phyloP scores from a whole-genome alignment of 306 rosid genomes.

The Cyclanthera cordifolia region DNA sequence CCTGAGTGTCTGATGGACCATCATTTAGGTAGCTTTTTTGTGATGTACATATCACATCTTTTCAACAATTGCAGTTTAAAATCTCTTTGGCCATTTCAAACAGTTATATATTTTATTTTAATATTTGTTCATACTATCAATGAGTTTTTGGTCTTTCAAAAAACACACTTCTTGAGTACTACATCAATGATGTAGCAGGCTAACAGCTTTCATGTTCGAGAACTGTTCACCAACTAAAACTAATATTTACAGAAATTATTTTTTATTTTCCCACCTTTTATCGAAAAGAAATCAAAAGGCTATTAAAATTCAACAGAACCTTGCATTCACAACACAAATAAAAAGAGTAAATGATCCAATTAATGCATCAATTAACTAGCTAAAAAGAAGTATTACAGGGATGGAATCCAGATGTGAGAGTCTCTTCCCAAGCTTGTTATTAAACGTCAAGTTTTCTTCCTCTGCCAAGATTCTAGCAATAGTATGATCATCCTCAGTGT shows the following conservation, averaged over 20 bases:
- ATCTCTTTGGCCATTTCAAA: not conserved
- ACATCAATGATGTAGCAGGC: not conserved
- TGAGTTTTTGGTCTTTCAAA: not conserved
- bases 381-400: constrained; percentile 39
- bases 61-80: too few relatives aligned
- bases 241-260: too few relatives aligned
- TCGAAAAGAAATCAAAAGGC: not conserved
- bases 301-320: not conserved
- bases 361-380: not conserved
- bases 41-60: not conserved
- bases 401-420: constrained; percentile 89
- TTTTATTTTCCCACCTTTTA: not conserved
- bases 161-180: not conserved
- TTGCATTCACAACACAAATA: not conserved
- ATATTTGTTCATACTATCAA: not conserved
- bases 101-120: not conserved
- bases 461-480: constrained; percentile 70
- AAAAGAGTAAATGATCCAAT: not conserved
- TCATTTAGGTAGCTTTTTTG: not conserved
- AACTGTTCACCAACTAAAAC: not conserved
- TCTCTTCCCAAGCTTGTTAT: constrained; percentile 60
- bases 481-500: constrained; percentile 83
- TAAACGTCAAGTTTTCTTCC: constrained; percentile 32
- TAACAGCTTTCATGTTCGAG: not conserved
- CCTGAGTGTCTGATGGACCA: not conserved